A percentile compares a stretch with the other conserved stretches of the same genome.
Conservation (phyloP, 2,329 filamentous ascomycete species). For the Tolypocladium sp. region DNA sequence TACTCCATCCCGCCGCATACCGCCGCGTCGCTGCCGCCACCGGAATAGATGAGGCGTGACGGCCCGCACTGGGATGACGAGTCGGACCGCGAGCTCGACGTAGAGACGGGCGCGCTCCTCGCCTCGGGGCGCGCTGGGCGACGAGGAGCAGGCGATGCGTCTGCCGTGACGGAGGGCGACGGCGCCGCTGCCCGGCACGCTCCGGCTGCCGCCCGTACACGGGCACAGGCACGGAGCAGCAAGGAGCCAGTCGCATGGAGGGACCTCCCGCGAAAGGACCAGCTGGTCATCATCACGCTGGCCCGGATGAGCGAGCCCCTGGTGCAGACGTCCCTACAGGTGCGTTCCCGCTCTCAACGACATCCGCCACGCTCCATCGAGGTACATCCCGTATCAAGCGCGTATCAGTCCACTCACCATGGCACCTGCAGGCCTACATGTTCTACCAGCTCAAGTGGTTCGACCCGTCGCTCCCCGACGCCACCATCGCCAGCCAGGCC, state of each 20-base stretch:
- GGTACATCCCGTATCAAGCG: too few species aligned
- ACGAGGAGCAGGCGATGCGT: background rate
- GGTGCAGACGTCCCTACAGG: conserved; percentile 63
- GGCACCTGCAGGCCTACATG: conserved; percentile 54
- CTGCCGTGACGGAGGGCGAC: background rate
- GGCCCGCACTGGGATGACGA: conserved; percentile 8
- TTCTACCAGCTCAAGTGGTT: conserved; percentile 87
- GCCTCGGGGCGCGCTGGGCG: background rate
- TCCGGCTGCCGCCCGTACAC: background rate
- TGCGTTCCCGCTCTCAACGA: too few species aligned
- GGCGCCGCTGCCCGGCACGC: background rate
- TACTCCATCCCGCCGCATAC: background rate
- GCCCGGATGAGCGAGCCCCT: conserved; percentile 75
- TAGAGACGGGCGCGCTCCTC: background rate
- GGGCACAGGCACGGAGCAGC: background rate
- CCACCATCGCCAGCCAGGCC: conserved; percentile 67
- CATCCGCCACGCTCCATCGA: too few species aligned
- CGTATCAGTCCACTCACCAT: background rate
- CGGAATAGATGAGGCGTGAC: conserved; percentile 12
- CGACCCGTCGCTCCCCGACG: conserved; percentile 39
- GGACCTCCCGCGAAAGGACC: conserved; percentile 66
- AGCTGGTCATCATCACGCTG: conserved; percentile 68
- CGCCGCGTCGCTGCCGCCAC: background rate
- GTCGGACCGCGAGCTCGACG: conserved; percentile 4
- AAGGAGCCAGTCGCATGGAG: conserved; percentile 40